A percentile compares a stretch with the other conserved stretches of the same genome.
These are phyloP conservation scores for Aspergillus panamensis DNA, from an alignment of 495 filamentous ascomycete genomes.

Conservation along the genomic window DNA sequence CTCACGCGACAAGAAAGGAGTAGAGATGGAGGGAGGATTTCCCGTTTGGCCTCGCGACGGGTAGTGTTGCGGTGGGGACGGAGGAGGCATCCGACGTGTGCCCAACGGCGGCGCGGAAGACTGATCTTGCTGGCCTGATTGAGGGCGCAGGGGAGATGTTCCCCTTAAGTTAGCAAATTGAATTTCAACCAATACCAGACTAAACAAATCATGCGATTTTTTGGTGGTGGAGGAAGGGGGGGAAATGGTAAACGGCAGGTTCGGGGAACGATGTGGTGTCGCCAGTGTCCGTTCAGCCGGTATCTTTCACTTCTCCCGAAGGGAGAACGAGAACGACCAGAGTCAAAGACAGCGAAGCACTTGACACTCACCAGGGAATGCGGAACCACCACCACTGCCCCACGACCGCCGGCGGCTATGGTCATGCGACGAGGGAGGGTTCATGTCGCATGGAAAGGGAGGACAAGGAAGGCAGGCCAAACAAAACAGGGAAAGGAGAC, in stretches of 20 bases:
- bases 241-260: background rate
- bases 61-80: slow-evolving; percentile 55
- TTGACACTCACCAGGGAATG: slow-evolving; percentile 37
- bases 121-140: slow-evolving; percentile 33
- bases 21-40: slow-evolving; percentile 38
- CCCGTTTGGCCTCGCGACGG: slow-evolving; percentile 41
- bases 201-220: background rate
- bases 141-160: background rate
- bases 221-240: background rate
- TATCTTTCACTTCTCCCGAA: slow-evolving; percentile 9
- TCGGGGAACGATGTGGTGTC: background rate
- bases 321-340: background rate
- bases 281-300: slow-evolving; percentile 3
- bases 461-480: slow-evolving; percentile 9
- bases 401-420: slow-evolving; percentile 34
- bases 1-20: slow-evolving; percentile 52
- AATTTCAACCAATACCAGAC: slow-evolving; percentile 1
- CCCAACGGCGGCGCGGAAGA: slow-evolving; percentile 48
- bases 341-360: slow-evolving; percentile 14
- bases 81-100: slow-evolving; percentile 57
- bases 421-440: slow-evolving; percentile 32
- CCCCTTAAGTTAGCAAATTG: slow-evolving; percentile 17
- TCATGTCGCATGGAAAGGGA: slow-evolving; percentile 32
- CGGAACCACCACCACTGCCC: slow-evolving; percentile 37
- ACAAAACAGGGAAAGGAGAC: slow-evolving; percentile 1